These are phyloP conservation scores for Millerago galiae DNA, from an alignment of 805 yeast species.

Conservation along the genomic window DNA sequence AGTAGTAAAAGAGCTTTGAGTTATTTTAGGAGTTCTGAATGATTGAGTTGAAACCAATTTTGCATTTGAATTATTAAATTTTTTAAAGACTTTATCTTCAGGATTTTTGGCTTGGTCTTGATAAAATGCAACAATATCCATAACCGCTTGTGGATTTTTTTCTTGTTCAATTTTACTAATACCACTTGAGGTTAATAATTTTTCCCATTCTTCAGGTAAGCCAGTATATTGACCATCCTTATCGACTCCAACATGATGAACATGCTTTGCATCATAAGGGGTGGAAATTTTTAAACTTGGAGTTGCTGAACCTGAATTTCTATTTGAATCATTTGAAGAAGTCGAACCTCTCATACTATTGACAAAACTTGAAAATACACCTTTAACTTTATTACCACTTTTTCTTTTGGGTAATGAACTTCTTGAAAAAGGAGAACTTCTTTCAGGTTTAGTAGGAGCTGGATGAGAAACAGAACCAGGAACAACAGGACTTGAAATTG, in stretches of 20 bases:
- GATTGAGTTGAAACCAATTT: slow-evolving; percentile 26
- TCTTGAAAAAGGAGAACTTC: slow-evolving; percentile 22
- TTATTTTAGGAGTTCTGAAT: slow-evolving; percentile 27
- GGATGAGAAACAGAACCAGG: neutral
- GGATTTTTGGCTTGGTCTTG: slow-evolving; percentile 47
- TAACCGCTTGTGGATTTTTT: slow-evolving; percentile 90
- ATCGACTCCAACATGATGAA: slow-evolving; percentile 91
- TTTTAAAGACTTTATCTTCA: slow-evolving; percentile 34
- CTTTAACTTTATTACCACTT: slow-evolving; percentile 48
- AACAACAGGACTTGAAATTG: slow-evolving; percentile 4
- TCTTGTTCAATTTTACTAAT: slow-evolving; percentile 84
- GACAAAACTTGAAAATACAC: slow-evolving; percentile 47
- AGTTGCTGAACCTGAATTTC: slow-evolving; percentile 29
- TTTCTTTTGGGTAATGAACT: slow-evolving; percentile 25
- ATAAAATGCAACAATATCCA: slow-evolving; percentile 84
- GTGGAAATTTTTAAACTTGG: slow-evolving; percentile 60
- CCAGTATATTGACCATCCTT: slow-evolving; percentile 84
- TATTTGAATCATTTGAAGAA: neutral
- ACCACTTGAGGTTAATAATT: slow-evolving; percentile 74
- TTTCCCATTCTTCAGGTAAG: slow-evolving; percentile 89
- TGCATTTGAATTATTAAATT: slow-evolving; percentile 27
- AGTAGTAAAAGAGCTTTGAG: slow-evolving; percentile 15
- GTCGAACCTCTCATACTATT: slow-evolving; percentile 28
- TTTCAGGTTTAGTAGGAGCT: slow-evolving; percentile 1
- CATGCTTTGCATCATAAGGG: slow-evolving; percentile 86